Evolutionary conservation across 148 eudicot genomes (phyloP).

Genomic region (Agrostemma githago): DNA sequence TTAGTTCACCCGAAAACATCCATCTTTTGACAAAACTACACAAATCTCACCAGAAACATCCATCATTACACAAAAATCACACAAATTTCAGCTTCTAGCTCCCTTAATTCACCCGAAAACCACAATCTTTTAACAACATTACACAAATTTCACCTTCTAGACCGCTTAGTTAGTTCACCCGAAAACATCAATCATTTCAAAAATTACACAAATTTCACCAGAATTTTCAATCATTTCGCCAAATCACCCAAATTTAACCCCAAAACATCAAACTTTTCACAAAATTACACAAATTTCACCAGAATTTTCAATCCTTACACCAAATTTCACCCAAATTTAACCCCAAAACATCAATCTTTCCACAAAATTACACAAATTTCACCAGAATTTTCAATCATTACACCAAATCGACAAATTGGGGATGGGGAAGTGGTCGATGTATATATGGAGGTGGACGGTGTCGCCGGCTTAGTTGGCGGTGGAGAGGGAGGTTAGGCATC

Average conservation of each 20-base stretch:
- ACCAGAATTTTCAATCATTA: neutral
- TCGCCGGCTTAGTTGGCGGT: constrained; percentile 48
- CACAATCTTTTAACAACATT: neutral
- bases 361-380: neutral
- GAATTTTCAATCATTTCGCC: neutral
- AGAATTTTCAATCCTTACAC: no score
- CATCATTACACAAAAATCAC: neutral
- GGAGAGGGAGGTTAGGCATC: constrained; percentile 73
- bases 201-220: neutral
- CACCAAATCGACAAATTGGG: neutral
- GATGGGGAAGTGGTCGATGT: constrained; percentile 73
- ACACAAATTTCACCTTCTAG: no score
- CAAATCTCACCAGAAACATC: neutral
- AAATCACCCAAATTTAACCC: neutral
- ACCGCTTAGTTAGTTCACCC: no score
- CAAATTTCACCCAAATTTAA: neutral
- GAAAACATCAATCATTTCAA: neutral
- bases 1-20: no score
- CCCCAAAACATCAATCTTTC: neutral
- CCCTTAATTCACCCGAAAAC: neutral
- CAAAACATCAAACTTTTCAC: neutral
- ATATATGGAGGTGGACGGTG: constrained; percentile 67
- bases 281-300: neutral
- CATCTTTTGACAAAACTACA: neutral
- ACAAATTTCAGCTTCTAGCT: neutral